These are phyloP conservation scores for Hibiscus syriacus DNA, from an alignment of 345 rosid species.

Conservation along the genomic window DNA sequence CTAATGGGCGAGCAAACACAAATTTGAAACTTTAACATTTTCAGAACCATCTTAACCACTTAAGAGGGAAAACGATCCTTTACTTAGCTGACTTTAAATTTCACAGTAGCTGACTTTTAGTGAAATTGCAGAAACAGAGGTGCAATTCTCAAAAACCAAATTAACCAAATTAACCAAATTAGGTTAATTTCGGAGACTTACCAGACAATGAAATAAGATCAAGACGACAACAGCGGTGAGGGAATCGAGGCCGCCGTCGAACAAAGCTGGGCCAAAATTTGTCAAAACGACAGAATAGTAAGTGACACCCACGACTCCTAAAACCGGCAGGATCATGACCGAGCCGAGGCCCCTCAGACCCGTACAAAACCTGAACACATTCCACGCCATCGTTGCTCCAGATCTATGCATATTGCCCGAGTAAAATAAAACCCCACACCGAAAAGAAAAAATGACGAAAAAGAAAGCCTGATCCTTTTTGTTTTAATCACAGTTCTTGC, in stretches of 20 bases:
- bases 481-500: neutral
- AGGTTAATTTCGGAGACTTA: constrained; percentile 24
- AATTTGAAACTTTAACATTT: neutral
- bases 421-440: constrained; percentile 7
- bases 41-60: neutral
- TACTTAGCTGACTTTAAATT: no score
- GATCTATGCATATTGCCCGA: constrained; percentile 78
- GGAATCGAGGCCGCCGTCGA: constrained; percentile 57
- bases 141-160: neutral
- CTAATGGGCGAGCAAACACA: neutral
- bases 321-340: constrained; percentile 90
- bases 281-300: constrained; percentile 88
- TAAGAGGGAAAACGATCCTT: no score
- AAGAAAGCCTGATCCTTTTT: neutral
- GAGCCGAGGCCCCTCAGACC: constrained; percentile 91
- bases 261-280: constrained; percentile 73
- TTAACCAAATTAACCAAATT: neutral
- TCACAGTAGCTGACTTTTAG: no score
- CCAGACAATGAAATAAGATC: constrained; percentile 77
- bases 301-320: constrained; percentile 87
- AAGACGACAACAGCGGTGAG: constrained; percentile 46
- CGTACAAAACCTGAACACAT: constrained; percentile 93
- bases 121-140: no score
- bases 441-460: no score
- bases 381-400: constrained; percentile 96